Base-by-base conservation (phyloP, 2,329 filamentous ascomycete species). In the Monilinia fructigena region DNA sequence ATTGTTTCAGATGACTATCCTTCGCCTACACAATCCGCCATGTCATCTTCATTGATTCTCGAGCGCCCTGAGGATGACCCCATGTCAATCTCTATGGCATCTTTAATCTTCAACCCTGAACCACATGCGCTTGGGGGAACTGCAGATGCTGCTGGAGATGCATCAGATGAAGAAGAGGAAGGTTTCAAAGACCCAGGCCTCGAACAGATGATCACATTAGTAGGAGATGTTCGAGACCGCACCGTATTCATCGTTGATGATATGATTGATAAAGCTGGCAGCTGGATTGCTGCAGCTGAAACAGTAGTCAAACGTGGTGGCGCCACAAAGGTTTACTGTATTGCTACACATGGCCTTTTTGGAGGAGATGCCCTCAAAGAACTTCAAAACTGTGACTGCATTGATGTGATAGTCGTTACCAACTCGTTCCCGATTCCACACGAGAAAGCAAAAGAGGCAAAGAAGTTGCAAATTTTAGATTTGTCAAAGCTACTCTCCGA, bases 261-360 rank as follows among this genome's bases (percentile, higher is more conserved):
- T 77, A 98, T 99, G 91, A 97, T 99, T 75, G 95, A 99, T 80
- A 97, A 97, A 80, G 89, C 93, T 12, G 92, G 90, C 18, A 97
- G 92, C 8, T 99, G 95, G 95, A 96, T 99, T 72, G 94, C 94
- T 7, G 95, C 95, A 8, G 95, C 95, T 16, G 95, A 99, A 81
- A 96, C 93, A 1, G 94, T 97, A 2, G 91, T 97, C 63, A 98
- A 98, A 82, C 87, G 90, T 70, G 96, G 95, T 70, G 86, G 87
- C 55, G 95, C 95, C 1, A 96, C 91, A 73, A 95, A 91, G 78
- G 95, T 99, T 47, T 98, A 97, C 79, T 97, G 93, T 82, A 96
- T 99, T 81, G 95, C 94, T 10, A 98, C 95, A 0, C 95, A 99
- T 75, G 95, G 93, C 52, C 85, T 99, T 47, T 98, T 99, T 77